phyloP scores from a whole-genome alignment of 163 green algal genomes.

The Prototheca wickerhamii region DNA sequence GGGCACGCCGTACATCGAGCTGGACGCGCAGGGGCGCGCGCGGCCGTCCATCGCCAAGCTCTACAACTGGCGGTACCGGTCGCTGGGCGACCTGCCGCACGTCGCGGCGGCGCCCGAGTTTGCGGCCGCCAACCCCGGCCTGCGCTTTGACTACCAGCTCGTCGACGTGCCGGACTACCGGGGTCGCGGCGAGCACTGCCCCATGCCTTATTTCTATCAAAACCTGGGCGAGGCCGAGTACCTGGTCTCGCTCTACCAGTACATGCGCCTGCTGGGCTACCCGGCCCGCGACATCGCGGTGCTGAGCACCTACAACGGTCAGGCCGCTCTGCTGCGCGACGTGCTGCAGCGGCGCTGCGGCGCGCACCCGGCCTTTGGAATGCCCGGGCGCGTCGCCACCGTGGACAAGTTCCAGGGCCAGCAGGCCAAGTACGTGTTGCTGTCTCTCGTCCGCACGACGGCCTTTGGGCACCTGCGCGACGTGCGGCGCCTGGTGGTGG shows the following conservation, averaged over 20 bases:
- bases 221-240: constrained; percentile 92
- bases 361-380: constrained; percentile 72
- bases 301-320: constrained; percentile 96
- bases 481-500: constrained; percentile 93
- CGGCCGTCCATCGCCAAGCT: constrained; percentile 76
- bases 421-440: constrained; percentile 96
- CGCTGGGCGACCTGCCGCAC: constrained; percentile 76
- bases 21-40: constrained; percentile 77
- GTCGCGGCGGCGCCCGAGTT: constrained; percentile 41
- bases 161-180: constrained; percentile 81
- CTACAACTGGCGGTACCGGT: constrained; percentile 95
- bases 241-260: constrained; percentile 67
- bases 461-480: constrained; percentile 92
- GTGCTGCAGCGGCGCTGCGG: constrained; percentile 82
- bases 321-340: constrained; percentile 87
- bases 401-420: constrained; percentile 99
- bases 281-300: constrained; percentile 81
- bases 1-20: constrained; percentile 85
- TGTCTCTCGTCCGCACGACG: constrained; percentile 85
- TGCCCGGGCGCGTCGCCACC: constrained; percentile 76
- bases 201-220: constrained; percentile 90
- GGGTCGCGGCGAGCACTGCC: constrained; percentile 70
- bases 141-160: constrained; percentile 90
- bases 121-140: constrained; percentile 64
- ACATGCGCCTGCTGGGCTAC: constrained; percentile 96